phyloP scores from a whole-genome alignment of 106 monocot genomes.

The Acanthochlamys bracteata region DNA sequence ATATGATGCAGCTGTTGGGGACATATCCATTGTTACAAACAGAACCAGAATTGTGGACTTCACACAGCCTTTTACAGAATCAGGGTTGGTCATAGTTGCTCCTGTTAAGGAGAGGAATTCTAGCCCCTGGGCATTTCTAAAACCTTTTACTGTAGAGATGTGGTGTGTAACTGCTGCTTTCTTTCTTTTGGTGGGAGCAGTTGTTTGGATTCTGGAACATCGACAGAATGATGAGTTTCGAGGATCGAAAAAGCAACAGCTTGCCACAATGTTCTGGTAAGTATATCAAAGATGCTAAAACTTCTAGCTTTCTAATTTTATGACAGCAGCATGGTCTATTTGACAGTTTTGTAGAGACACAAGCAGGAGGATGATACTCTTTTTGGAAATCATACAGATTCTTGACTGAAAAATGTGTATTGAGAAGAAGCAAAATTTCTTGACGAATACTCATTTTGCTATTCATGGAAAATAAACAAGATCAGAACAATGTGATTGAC shows the following conservation, averaged over 20 bases:
- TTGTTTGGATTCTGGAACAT: constrained; percentile 36
- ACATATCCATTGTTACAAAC: constrained; percentile 29
- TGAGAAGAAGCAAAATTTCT: too few relatives aligned
- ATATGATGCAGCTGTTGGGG: constrained; percentile 34
- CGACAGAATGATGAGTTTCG: constrained; percentile 19
- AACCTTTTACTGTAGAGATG: constrained; percentile 24
- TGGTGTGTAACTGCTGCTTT: constrained; percentile 25
- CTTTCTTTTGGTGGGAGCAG: constrained; percentile 27
- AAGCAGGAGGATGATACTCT: too few relatives aligned
- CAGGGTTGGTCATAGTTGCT: constrained; percentile 23
- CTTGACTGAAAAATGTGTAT: too few relatives aligned
- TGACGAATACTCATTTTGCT: too few relatives aligned
- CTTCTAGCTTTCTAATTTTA: too few relatives aligned
- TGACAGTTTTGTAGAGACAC: too few relatives aligned
- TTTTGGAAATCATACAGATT: too few relatives aligned
- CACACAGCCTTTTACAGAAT: constrained; percentile 27
- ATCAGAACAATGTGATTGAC: too few relatives aligned
- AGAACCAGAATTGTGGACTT: constrained; percentile 28
- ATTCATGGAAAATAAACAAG: too few relatives aligned
- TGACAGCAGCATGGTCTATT: too few relatives aligned
- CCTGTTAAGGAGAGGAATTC: constrained; percentile 15
- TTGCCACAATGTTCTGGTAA: constrained; percentile 28
- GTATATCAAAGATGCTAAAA: background rate
- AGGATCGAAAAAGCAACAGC: constrained; percentile 20
- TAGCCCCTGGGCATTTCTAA: constrained; percentile 26